phyloP scores from a whole-genome alignment of 2,329 filamentous ascomycete species.

The Corinectria fuckeliana region DNA sequence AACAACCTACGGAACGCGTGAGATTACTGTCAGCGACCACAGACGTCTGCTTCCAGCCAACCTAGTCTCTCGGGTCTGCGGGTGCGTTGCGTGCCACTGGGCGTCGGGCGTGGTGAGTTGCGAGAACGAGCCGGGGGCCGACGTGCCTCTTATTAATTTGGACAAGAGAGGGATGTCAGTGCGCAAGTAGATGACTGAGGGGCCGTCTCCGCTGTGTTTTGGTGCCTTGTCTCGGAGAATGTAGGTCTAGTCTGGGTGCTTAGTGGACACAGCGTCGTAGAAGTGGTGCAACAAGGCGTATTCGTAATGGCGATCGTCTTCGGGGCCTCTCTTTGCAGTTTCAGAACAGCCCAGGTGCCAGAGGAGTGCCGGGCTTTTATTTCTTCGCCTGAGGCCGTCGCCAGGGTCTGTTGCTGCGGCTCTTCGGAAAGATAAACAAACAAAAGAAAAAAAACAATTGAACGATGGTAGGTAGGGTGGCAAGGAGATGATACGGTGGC shows the following conservation, averaged over 20 bases:
- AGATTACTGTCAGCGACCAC: too few species aligned
- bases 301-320: conserved; percentile 2
- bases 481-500: background rate
- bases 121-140: background rate
- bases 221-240: conserved; percentile 13
- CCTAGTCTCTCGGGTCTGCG: background rate
- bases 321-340: background rate
- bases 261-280: background rate
- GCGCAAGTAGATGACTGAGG: conserved; percentile 9
- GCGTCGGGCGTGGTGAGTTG: background rate
- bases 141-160: conserved; percentile 14
- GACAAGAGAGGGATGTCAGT: background rate
- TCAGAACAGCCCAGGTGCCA: conserved; percentile 1
- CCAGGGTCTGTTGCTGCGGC: background rate
- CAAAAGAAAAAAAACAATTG: background rate
- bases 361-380: background rate
- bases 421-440: background rate
- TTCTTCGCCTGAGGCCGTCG: background rate
- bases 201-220: conserved; percentile 16
- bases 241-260: too few species aligned
- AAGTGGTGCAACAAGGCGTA: background rate
- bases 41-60: conserved; percentile 1
- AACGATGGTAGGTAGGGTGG: background rate
- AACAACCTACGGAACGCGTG: too few species aligned
- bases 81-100: background rate